Evolutionary conservation across 805 yeast species (phyloP).

Genomic region (Myxozyma melibiosi): DNA sequence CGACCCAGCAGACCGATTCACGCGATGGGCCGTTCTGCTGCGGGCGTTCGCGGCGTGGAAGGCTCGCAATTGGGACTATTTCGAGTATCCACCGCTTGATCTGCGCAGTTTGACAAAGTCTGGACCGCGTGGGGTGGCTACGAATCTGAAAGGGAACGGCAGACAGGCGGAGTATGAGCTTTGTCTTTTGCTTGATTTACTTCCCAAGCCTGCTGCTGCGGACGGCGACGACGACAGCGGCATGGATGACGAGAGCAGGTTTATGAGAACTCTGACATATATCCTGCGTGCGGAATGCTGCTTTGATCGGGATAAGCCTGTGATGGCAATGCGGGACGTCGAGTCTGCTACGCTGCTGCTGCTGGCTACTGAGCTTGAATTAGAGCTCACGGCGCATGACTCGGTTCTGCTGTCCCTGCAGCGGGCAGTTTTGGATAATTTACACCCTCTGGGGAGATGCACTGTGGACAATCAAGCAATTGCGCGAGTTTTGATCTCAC

Average conservation of each 20-base stretch:
- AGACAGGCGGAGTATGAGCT: constrained; percentile 16
- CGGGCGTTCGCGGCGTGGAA: constrained; percentile 17
- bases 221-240: neutral
- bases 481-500: neutral
- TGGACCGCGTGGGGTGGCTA: neutral
- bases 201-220: neutral
- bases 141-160: neutral
- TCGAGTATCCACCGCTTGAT: constrained; percentile 4
- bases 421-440: neutral
- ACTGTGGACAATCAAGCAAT: neutral
- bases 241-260: neutral
- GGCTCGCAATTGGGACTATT: constrained; percentile 19
- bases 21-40: constrained; percentile 12
- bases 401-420: neutral
- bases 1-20: neutral
- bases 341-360: neutral
- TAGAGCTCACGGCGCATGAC: neutral
- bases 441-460: neutral
- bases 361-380: neutral
- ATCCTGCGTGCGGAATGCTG: constrained; percentile 16
- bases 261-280: constrained; percentile 4
- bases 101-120: neutral
- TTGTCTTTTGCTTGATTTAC: constrained; percentile 1
- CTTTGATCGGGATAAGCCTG: constrained; percentile 15
- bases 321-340: constrained; percentile 1